These are phyloP conservation scores for Colletotrichum sp. DNA, from an alignment of 2,329 filamentous ascomycete genomes.

Conservation along the genomic window DNA sequence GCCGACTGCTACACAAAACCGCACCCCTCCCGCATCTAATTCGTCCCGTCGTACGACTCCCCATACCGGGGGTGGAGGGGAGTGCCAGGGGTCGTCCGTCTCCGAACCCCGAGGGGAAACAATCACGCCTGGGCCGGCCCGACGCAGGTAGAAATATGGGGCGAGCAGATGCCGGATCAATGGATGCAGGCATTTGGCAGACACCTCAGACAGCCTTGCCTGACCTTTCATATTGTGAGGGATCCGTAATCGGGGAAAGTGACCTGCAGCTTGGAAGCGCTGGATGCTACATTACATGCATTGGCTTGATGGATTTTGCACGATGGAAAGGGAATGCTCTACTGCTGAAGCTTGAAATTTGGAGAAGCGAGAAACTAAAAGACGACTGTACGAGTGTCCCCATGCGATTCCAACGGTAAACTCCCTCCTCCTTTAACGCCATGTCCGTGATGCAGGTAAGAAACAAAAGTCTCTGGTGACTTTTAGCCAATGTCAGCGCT, in stretches of 20 bases:
- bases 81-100: neutral
- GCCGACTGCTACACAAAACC: neutral
- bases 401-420: neutral
- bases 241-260: neutral
- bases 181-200: neutral
- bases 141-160: neutral
- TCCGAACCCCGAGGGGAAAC: slow-evolving; percentile 12
- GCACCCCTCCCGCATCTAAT: neutral
- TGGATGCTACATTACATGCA: neutral
- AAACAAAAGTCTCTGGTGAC: neutral
- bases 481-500: neutral
- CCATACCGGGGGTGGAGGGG: neutral
- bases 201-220: neutral
- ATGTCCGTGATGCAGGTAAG: slow-evolving; percentile 2
- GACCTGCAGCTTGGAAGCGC: neutral
- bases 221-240: neutral
- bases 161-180: neutral
- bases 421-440: neutral
- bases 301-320: neutral
- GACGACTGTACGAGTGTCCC: neutral
- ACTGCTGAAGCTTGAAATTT: neutral
- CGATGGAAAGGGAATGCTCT: neutral
- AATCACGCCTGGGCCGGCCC: neutral
- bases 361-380: neutral
- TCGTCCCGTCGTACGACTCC: slow-evolving; percentile 17